Conservation (phyloP, 495 filamentous ascomycete species). For the Aspergillus leporis region DNA sequence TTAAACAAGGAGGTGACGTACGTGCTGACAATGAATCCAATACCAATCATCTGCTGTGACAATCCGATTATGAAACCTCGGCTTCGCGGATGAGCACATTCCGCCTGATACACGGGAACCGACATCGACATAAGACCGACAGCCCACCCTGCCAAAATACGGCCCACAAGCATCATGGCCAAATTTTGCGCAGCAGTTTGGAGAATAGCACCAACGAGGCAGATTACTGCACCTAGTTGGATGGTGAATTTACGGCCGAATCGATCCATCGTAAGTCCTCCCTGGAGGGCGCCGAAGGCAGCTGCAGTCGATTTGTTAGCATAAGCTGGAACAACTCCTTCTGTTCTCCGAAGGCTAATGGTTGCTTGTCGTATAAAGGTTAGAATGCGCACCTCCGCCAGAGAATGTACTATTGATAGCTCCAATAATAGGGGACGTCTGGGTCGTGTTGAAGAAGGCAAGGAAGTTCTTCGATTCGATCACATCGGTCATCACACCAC, state of each 20-base stretch:
- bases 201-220: slow-evolving; percentile 55
- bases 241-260: slow-evolving; percentile 57
- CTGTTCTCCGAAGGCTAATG: not conserved
- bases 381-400: slow-evolving; percentile 42
- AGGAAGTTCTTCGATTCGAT: slow-evolving; percentile 52
- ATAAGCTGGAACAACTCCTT: not conserved
- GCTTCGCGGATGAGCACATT: slow-evolving; percentile 52
- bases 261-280: slow-evolving; percentile 39
- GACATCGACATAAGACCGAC: slow-evolving; percentile 60
- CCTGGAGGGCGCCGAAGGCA: slow-evolving; percentile 37
- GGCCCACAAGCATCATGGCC: slow-evolving; percentile 60
- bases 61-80: slow-evolving; percentile 59
- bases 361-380: not conserved
- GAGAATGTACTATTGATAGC: slow-evolving; percentile 59
- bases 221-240: slow-evolving; percentile 55
- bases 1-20: slow-evolving; percentile 17
- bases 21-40: slow-evolving; percentile 54
- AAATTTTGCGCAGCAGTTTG: slow-evolving; percentile 54
- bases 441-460: slow-evolving; percentile 47
- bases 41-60: slow-evolving; percentile 61
- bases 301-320: slow-evolving; percentile 20
- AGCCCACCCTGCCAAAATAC: slow-evolving; percentile 62
- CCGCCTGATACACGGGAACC: slow-evolving; percentile 59
- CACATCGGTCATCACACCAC: slow-evolving; percentile 57
- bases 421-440: slow-evolving; percentile 52